Conservation (phyloP, 192 early-diverging fungal genomes). For the Radiomyces spectabilis region DNA sequence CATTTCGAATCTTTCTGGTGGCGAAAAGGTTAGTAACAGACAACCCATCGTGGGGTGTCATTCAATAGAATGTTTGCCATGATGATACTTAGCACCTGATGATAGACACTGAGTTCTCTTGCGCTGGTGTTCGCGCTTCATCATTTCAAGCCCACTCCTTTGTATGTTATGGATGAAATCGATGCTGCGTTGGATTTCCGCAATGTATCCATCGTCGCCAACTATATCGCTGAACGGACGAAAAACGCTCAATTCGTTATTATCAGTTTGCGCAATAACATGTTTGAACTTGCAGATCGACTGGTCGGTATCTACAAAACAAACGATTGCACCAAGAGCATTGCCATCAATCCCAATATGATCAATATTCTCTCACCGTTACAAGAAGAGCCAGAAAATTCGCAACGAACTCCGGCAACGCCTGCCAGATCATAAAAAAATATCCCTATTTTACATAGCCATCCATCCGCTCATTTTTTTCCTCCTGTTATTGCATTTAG, state of each 20-base stretch:
- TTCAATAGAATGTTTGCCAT: not conserved
- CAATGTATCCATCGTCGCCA: slow-evolving; percentile 98
- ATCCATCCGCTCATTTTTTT: no score
- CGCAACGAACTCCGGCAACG: not conserved
- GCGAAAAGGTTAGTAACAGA: slow-evolving; percentile 77
- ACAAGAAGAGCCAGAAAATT: not conserved
- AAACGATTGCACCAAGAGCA: slow-evolving; percentile 79
- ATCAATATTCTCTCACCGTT: slow-evolving; percentile 2
- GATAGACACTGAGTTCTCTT: slow-evolving; percentile 91
- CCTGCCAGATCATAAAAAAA: no score
- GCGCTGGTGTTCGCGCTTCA: slow-evolving; percentile 98
- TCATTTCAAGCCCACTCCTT: slow-evolving; percentile 98
- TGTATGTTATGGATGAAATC: slow-evolving; percentile 99
- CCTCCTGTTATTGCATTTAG: no score
- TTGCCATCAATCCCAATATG: slow-evolving; percentile 56
- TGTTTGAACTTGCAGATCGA: slow-evolving; percentile 99
- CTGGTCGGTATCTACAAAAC: slow-evolving; percentile 99
- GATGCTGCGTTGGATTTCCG: slow-evolving; percentile 98
- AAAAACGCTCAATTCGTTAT: slow-evolving; percentile 98
- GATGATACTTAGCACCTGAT: not conserved
- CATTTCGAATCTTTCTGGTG: slow-evolving; percentile 97
- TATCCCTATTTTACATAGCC: no score
- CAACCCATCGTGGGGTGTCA: no score
- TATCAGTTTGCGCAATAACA: slow-evolving; percentile 97
- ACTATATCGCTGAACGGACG: slow-evolving; percentile 97